Percentiles rank a stretch among this genome's conserved stretches.
phyloP scores from a whole-genome alignment of 2,329 filamentous ascomycete species.

The Penicillium sp. region DNA sequence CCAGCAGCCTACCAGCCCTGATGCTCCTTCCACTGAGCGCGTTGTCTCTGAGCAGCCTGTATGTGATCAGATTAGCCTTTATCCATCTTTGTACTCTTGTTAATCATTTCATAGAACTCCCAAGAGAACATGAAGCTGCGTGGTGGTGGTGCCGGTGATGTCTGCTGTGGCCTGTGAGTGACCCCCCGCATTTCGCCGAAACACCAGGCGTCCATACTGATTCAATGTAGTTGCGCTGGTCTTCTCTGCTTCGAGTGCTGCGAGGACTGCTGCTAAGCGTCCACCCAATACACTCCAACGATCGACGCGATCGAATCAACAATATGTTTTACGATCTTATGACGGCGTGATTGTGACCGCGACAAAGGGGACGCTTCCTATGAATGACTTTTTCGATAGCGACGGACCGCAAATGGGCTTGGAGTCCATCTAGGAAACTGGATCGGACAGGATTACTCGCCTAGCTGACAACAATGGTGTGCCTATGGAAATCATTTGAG shows the following conservation, averaged over 20 bases:
- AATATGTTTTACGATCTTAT: background rate
- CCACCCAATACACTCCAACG: background rate
- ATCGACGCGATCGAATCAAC: background rate
- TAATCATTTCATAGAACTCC: constrained; percentile 9
- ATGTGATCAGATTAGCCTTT: constrained; percentile 2
- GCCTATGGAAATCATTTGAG: background rate
- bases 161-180: constrained; percentile 36
- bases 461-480: background rate
- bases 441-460: background rate
- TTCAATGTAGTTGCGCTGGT: constrained; percentile 26
- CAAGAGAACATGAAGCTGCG: constrained; percentile 29
- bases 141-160: constrained; percentile 30
- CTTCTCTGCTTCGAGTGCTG: constrained; percentile 34
- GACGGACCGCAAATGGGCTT: background rate
- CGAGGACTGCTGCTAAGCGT: constrained; percentile 32
- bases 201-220: constrained; percentile 1
- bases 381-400: background rate
- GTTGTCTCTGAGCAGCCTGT: constrained; percentile 26
- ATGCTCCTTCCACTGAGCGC: constrained; percentile 21
- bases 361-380: background rate
- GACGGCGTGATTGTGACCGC: background rate
- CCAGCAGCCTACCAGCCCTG: constrained; percentile 28
- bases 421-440: background rate
- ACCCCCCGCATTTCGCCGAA: background rate
- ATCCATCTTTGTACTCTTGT: background rate